These are phyloP conservation scores for Colletotrichum neosansevieriae DNA, from an alignment of 2,329 filamentous ascomycete species.

Conservation along the genomic window DNA sequence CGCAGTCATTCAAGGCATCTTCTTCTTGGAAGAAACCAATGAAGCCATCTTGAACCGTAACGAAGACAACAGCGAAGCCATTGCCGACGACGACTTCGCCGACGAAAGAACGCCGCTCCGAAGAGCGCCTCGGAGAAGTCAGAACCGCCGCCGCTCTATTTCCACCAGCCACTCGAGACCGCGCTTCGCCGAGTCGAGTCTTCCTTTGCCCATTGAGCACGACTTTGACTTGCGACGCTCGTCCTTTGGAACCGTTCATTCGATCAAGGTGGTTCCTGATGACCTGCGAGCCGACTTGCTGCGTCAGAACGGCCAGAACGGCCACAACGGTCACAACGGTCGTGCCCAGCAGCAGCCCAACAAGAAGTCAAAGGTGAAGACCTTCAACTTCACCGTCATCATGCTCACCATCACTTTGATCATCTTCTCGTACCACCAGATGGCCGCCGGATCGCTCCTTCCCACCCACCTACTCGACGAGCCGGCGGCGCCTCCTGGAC, in stretches of 20 bases:
- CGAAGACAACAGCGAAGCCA: constrained; percentile 40
- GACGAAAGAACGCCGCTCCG: constrained; percentile 46
- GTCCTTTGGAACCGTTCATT: constrained; percentile 58
- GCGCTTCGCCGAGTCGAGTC: constrained; percentile 50
- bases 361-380: constrained; percentile 45
- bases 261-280: constrained; percentile 49
- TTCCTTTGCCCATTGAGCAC: constrained; percentile 50
- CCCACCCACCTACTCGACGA: constrained; percentile 58
- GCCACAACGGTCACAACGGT: constrained; percentile 16
- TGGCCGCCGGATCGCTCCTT: constrained; percentile 57
- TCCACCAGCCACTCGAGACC: constrained; percentile 45
- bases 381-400: constrained; percentile 52
- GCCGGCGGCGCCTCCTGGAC: constrained; percentile 45
- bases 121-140: constrained; percentile 44
- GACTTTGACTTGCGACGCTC: constrained; percentile 52
- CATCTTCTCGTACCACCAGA: constrained; percentile 59
- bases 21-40: constrained; percentile 70
- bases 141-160: constrained; percentile 38
- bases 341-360: constrained; percentile 16
- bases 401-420: constrained; percentile 56
- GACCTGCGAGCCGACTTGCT: constrained; percentile 28
- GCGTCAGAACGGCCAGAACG: constrained; percentile 15
- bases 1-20: constrained; percentile 72
- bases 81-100: constrained; percentile 43
- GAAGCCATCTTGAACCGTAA: constrained; percentile 26